These are phyloP conservation scores for Fusarium subtropicale DNA, from an alignment of 2,329 filamentous ascomycete genomes.

Conservation along the genomic window DNA sequence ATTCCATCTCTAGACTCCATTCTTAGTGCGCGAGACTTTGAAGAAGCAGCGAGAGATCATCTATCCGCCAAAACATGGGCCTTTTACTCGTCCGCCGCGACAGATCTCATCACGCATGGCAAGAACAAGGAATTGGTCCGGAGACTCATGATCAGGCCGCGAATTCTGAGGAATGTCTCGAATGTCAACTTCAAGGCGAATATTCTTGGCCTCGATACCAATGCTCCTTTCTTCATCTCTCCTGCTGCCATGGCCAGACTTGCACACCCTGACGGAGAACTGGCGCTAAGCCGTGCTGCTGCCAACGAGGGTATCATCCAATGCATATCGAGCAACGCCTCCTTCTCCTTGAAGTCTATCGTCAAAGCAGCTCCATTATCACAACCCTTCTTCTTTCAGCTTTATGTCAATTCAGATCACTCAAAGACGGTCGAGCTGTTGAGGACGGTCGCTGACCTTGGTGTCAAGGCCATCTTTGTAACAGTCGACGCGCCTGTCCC, in stretches of 20 bases:
- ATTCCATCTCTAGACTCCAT: conserved; percentile 3
- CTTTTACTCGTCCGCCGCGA: conserved; percentile 75
- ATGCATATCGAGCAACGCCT: conserved; percentile 45
- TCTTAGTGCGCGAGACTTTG: conserved; percentile 62
- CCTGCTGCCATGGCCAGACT: conserved; percentile 73
- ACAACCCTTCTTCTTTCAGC: conserved; percentile 53
- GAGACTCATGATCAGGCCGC: conserved; percentile 69
- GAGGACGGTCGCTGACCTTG: conserved; percentile 51
- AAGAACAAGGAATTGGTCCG: conserved; percentile 67
- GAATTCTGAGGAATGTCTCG: conserved; percentile 68
- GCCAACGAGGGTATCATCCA: conserved; percentile 44
- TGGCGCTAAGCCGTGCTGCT: conserved; percentile 42
- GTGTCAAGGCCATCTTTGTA: conserved; percentile 64
- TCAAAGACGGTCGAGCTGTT: conserved; percentile 61
- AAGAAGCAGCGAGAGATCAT: conserved; percentile 63
- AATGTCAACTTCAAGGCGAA: conserved; percentile 61
- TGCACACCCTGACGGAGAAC: conserved; percentile 73
- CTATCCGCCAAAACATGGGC: conserved; percentile 74
- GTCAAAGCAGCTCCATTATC: conserved; percentile 29
- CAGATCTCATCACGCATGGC: conserved; percentile 66
- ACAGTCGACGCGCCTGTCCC: conserved; percentile 68
- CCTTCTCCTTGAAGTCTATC: conserved; percentile 42
- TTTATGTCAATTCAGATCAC: conserved; percentile 65
- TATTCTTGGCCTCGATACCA: conserved; percentile 64
- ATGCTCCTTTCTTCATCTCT: conserved; percentile 70